These are phyloP conservation scores for Plantago coronopus DNA, from an alignment of 305 asterid genomes.

Conservation along the genomic window DNA sequence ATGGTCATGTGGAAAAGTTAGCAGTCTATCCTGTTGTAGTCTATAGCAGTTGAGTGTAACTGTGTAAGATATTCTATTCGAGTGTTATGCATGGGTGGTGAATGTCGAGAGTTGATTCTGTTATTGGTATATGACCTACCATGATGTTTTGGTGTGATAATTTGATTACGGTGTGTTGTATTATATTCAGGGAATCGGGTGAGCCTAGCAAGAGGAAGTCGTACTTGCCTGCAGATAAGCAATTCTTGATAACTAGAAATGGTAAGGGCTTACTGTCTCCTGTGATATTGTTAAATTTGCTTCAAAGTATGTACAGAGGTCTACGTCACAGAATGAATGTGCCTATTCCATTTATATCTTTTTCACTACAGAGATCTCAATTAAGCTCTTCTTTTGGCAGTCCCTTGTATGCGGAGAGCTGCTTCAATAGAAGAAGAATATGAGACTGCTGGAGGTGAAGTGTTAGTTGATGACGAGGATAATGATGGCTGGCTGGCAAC, in stretches of 20 bases:
- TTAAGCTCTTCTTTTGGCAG: constrained; percentile 35
- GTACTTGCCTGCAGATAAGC: constrained; percentile 84
- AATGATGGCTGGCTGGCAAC: constrained; percentile 97
- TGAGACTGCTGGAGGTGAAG: constrained; percentile 96
- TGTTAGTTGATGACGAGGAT: constrained; percentile 79
- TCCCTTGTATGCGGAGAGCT: constrained; percentile 92
- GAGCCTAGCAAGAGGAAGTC: constrained; percentile 95
- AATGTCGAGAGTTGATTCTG: neutral
- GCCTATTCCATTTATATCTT: too few species aligned
- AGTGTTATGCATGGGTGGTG: constrained; percentile 6
- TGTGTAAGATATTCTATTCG: too few species aligned
- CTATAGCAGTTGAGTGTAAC: constrained; percentile 9
- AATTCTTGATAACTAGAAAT: constrained; percentile 84
- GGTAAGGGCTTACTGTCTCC: constrained; percentile 41
- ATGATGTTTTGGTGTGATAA: constrained; percentile 5
- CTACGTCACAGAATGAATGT: too few species aligned
- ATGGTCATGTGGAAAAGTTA: neutral
- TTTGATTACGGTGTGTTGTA: constrained; percentile 17
- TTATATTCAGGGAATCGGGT: constrained; percentile 79
- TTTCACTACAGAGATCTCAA: too few species aligned
- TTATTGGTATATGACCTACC: constrained; percentile 19
- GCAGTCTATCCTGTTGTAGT: neutral
- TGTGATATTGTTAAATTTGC: constrained; percentile 13
- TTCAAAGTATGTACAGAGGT: constrained; percentile 6
- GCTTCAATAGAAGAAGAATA: constrained; percentile 90